Evolutionary conservation across 176 grass and related monocot genomes (phyloP).

Genomic region (Carex littledalei): DNA sequence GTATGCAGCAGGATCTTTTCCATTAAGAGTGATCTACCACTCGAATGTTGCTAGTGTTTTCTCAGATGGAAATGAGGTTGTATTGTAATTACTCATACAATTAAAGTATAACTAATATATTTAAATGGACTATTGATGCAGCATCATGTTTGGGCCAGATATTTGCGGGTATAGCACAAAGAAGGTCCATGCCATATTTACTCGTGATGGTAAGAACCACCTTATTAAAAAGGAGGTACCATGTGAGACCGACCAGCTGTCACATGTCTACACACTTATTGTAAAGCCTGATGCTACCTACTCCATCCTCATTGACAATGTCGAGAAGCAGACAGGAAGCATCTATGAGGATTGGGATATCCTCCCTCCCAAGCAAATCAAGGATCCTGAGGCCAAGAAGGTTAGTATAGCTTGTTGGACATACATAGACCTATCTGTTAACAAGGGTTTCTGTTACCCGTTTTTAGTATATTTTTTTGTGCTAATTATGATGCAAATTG

Average conservation of each 20-base stretch:
- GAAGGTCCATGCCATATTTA: constrained; percentile 59
- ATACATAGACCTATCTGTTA: background rate
- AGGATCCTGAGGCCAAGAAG: constrained; percentile 42
- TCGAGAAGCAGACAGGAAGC: constrained; percentile 36
- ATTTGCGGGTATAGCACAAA: constrained; percentile 95
- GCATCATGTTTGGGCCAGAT: constrained; percentile 96
- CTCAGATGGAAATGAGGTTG: background rate
- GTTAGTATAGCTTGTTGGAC: background rate
- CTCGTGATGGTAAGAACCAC: constrained; percentile 37
- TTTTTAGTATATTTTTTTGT: background rate
- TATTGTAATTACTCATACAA: background rate
- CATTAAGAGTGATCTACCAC: background rate
- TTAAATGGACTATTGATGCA: constrained; percentile 30
- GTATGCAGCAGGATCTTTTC: background rate
- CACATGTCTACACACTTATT: constrained; percentile 48
- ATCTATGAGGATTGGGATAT: constrained; percentile 45
- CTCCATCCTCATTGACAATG: constrained; percentile 41
- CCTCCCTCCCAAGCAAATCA: constrained; percentile 44
- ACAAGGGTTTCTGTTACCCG: background rate
- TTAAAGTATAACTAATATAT: background rate
- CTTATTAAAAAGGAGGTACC: constrained; percentile 42
- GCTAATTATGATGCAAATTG: background rate
- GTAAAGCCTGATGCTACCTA: constrained; percentile 39
- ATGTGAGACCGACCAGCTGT: constrained; percentile 44
- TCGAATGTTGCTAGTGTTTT: background rate